Evolutionary conservation across 371 early-diverging fungal species (phyloP).

Genomic region (Nematocida sp.): DNA sequence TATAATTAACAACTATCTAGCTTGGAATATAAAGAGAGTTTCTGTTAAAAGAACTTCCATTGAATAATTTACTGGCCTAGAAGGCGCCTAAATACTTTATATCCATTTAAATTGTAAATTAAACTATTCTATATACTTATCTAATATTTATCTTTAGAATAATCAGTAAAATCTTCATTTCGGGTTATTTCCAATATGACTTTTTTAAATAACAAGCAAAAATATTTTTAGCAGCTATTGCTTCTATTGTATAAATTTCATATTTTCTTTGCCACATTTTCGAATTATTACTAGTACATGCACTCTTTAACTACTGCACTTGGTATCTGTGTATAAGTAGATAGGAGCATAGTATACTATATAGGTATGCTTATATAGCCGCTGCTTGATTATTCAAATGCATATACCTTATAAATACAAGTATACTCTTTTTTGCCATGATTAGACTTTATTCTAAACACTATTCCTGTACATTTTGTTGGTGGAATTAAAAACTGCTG

Average conservation of each 20-base stretch:
- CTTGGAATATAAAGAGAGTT: not conserved
- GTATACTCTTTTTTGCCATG: constrained; percentile 62
- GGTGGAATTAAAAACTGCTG: constrained; percentile 56
- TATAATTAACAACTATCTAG: not conserved
- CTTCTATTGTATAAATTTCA: no score
- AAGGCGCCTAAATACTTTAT: not conserved
- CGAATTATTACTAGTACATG: no score
- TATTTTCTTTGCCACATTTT: no score
- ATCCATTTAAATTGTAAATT: constrained; percentile 2
- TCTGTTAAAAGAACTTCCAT: not conserved
- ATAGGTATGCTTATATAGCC: no score
- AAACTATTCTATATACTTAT: not conserved
- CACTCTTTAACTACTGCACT: no score
- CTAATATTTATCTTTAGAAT: not conserved
- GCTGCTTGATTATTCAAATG: constrained; percentile 54
- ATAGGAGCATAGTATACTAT: no score
- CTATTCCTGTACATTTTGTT: constrained; percentile 34
- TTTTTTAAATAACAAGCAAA: no score
- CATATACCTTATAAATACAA: constrained; percentile 65
- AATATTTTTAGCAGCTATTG: no score
- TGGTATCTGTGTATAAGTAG: no score
- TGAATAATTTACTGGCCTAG: not conserved
- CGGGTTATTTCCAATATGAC: no score
- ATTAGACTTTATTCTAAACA: constrained; percentile 58
- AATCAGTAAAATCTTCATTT: no score